phyloP scores from a whole-genome alignment of 805 yeast species.

The Schwanniomyces yamadae region DNA sequence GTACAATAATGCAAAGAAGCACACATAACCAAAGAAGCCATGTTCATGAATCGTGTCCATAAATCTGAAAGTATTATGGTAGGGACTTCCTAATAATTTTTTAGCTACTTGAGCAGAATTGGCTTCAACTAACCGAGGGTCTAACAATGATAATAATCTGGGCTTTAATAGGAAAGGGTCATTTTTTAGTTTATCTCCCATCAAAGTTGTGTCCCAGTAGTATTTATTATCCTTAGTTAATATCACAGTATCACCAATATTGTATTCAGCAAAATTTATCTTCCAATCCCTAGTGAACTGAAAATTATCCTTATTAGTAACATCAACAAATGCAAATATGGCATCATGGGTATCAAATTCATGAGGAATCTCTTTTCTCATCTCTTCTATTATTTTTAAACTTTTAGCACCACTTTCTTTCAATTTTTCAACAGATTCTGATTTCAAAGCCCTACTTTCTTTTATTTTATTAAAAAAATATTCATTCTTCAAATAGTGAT shows the following conservation, averaged over 20 bases:
- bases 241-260: constrained; percentile 57
- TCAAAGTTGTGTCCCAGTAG: constrained; percentile 31
- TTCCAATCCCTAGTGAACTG: constrained; percentile 37
- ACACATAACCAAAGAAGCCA: constrained; percentile 45
- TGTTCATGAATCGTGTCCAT: constrained; percentile 45
- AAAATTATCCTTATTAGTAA: constrained; percentile 33
- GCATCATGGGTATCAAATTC: constrained; percentile 44
- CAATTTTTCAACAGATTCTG: constrained; percentile 41
- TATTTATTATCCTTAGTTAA: constrained; percentile 43
- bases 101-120: constrained; percentile 7
- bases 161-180: constrained; percentile 31
- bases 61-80: constrained; percentile 31
- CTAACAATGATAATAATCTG: constrained; percentile 40
- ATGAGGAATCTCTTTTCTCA: constrained; percentile 51
- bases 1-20: constrained; percentile 14
- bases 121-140: constrained; percentile 22
- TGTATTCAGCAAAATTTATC: constrained; percentile 28
- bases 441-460: constrained; percentile 35
- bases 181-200: constrained; percentile 37
- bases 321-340: constrained; percentile 51
- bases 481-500: constrained; percentile 43
- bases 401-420: constrained; percentile 40
- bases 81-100: constrained; percentile 46
- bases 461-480: constrained; percentile 35
- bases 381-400: constrained; percentile 43